Evolutionary conservation across 2,329 filamentous ascomycete genomes (phyloP), one percentile per base, ranked within the genome.

Genomic region (Hymenoscyphus albidus): DNA sequence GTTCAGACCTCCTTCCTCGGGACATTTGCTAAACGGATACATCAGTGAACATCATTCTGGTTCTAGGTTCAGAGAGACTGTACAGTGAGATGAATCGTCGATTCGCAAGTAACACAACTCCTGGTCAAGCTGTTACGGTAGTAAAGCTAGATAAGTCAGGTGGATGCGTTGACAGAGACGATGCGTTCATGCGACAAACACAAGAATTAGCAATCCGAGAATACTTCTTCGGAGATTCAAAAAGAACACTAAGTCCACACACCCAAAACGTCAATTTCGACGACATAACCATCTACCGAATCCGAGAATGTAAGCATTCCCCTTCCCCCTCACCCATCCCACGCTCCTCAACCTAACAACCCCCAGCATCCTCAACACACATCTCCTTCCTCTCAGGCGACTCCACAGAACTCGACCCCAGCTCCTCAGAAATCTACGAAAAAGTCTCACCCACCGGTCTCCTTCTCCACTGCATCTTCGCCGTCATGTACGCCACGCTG

Each of bases 181-280:
- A 88, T 44, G 75, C 79, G 0, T 96, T 92, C 76, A 86, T 93
- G 82, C 90, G 91, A 72, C 83, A 87, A 16, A 79, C 86, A 5
- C 85, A 90, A 56, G 91, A 96, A 72, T 85, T 89, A 0, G 85
- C 90, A 60, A 93, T 97, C 61, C 89, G 90, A 70, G 89, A 93
- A 71, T 99, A 99, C 77, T 99, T 99, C 80, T 99, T 97, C 75
- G 95, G 95, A 10, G 89, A 91, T 68, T 78, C 84, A 1, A 88
- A 86, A 67, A 85, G 90, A 64, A 90, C 91, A 0, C 81, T 99
- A 1, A 95, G 91, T 57, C 95, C 95, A 0, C 90, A 93, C 71
- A 96, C 92, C 6, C 92, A 96, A 72, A 89, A 90, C 65, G 86
- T 96, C 4, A 88, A 92, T 67, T 95, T 93, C 74, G 83, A 87